These are phyloP conservation scores for Aspergillus uvarum DNA, from an alignment of 2,329 filamentous ascomycete genomes.

Conservation along the genomic window DNA sequence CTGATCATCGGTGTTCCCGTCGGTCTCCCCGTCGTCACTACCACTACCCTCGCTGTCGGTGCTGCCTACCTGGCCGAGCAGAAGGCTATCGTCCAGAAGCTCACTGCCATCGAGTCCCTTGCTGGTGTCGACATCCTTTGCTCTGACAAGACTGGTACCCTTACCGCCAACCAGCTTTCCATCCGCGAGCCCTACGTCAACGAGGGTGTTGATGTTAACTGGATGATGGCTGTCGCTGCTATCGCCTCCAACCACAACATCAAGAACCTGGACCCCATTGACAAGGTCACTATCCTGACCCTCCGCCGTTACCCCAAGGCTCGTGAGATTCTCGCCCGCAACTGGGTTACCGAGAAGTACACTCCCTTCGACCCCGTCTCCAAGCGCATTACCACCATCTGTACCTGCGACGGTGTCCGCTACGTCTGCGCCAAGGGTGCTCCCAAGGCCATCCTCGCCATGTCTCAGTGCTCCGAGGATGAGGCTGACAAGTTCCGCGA, in stretches of 20 bases:
- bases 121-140: conserved; percentile 75
- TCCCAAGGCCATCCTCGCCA: conserved; percentile 70
- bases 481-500: conserved; percentile 66
- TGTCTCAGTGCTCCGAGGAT: conserved; percentile 66
- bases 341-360: conserved; percentile 76
- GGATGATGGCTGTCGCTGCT: conserved; percentile 80
- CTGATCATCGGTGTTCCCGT: conserved; percentile 77
- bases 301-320: conserved; percentile 75
- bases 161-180: conserved; percentile 62
- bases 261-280: conserved; percentile 75
- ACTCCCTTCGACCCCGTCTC: conserved; percentile 71
- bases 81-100: conserved; percentile 77
- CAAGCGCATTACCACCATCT: conserved; percentile 73
- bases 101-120: conserved; percentile 74
- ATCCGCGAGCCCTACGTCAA: conserved; percentile 75
- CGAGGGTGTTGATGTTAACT: conserved; percentile 75
- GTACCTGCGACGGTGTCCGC: conserved; percentile 66
- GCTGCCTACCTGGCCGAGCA: conserved; percentile 75
- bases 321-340: conserved; percentile 70
- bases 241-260: conserved; percentile 76
- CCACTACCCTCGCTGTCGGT: conserved; percentile 73
- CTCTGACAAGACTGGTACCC: conserved; percentile 79
- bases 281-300: conserved; percentile 75
- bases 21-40: conserved; percentile 76
- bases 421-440: conserved; percentile 77